Evolutionary conservation across 805 yeast species (phyloP).

Genomic region (Priceomyces castillae): DNA sequence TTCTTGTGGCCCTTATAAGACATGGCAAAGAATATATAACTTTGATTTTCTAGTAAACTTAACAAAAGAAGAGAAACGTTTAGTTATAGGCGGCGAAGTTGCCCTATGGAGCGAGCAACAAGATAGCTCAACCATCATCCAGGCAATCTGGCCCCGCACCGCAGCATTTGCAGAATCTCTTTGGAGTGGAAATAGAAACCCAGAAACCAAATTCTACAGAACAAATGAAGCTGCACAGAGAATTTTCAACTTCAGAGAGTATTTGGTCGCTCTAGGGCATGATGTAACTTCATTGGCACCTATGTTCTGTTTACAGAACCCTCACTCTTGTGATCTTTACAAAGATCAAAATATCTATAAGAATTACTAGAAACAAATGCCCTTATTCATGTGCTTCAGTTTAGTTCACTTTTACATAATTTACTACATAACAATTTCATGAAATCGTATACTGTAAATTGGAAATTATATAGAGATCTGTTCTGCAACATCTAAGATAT

Average conservation of each 20-base stretch:
- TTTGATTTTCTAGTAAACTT: slow-evolving; percentile 32
- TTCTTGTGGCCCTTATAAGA: slow-evolving; percentile 45
- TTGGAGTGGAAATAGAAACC: slow-evolving; percentile 41
- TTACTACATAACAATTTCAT: no score
- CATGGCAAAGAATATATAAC: slow-evolving; percentile 41
- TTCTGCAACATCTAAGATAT: no score
- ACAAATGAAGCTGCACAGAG: slow-evolving; percentile 30
- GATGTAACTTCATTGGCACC: slow-evolving; percentile 36
- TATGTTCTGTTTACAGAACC: slow-evolving; percentile 31
- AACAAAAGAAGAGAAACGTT: slow-evolving; percentile 25
- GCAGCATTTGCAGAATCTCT: slow-evolving; percentile 41
- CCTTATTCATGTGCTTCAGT: no score
- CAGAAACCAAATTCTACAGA: slow-evolving; percentile 23
- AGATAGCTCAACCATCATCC: slow-evolving; percentile 28
- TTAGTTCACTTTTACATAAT: no score
- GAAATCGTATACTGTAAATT: no score
- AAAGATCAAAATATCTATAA: slow-evolving; percentile 10
- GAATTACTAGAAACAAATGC: slow-evolving; percentile 1
- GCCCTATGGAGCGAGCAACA: slow-evolving; percentile 41
- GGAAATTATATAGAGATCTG: no score
- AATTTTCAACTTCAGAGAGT: slow-evolving; percentile 38
- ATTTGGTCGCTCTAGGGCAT: slow-evolving; percentile 33
- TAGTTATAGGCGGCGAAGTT: slow-evolving; percentile 38
- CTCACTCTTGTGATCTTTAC: slow-evolving; percentile 36
- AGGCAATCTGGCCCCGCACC: slow-evolving; percentile 39